Evolutionary conservation across 169 alveolate species (phyloP).

Genomic region (Cryptosporidium canis): DNA sequence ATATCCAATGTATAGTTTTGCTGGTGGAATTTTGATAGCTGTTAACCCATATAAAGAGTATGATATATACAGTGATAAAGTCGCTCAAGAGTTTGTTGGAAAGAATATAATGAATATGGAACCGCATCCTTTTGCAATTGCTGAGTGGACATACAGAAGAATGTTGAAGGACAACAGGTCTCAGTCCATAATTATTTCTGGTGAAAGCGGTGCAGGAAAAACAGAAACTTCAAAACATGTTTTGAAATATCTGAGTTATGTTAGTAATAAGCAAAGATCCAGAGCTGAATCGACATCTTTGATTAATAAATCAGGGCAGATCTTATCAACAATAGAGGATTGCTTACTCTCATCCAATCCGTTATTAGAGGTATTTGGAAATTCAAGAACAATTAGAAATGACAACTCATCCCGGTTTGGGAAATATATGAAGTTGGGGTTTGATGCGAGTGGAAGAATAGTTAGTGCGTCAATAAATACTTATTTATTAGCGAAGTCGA

Average conservation of each 20-base stretch:
- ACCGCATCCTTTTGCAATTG: conserved; percentile 78
- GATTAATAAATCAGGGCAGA: background rate
- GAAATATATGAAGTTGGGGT: conserved; percentile 76
- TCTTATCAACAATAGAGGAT: conserved; percentile 20
- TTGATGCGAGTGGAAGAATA: conserved; percentile 37
- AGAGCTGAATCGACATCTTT: background rate
- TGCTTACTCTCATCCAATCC: conserved; percentile 88
- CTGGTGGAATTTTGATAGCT: conserved; percentile 63
- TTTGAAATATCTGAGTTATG: conserved; percentile 58
- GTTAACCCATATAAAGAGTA: conserved; percentile 58
- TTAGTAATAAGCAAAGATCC: conserved; percentile 44
- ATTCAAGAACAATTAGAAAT: conserved; percentile 98
- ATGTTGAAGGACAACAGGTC: conserved; percentile 64
- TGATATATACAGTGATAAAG: conserved; percentile 63
- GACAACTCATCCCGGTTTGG: conserved; percentile 91
- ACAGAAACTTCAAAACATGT: conserved; percentile 97
- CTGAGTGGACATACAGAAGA: conserved; percentile 76
- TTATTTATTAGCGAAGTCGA: conserved; percentile 78
- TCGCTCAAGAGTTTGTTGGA: conserved; percentile 47
- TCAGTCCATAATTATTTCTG: conserved; percentile 97
- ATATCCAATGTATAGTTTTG: conserved; percentile 57
- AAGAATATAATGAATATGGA: conserved; percentile 59
- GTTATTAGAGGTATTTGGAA: conserved; percentile 97
- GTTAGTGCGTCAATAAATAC: conserved; percentile 75
- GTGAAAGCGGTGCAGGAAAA: conserved; percentile 99